Evolutionary conservation across 108 stramenopile species (phyloP).

Genomic region (Schizochytrium sp.): DNA sequence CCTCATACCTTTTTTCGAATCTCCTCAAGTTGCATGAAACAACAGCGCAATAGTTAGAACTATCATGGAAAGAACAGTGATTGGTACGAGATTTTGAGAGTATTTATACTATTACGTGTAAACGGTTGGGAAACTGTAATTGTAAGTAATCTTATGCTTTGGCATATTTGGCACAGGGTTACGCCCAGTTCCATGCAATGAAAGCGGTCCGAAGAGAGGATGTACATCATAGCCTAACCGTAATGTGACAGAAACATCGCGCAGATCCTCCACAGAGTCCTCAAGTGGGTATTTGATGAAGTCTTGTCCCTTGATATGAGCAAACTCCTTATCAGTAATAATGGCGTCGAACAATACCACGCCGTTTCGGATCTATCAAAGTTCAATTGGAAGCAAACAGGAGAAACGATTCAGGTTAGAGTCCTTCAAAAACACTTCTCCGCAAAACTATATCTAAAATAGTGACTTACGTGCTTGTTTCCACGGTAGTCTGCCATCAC

Average conservation of each 20-base stretch:
- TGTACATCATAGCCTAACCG: conserved; percentile 49
- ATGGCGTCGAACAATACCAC: conserved; percentile 34
- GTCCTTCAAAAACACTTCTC: not conserved
- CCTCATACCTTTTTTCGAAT: no score
- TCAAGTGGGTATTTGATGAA: conserved; percentile 47
- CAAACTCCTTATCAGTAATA: conserved; percentile 4
- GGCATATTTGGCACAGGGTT: not conserved
- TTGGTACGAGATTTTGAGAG: no score
- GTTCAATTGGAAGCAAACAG: not conserved
- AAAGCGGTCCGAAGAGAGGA: conserved; percentile 25
- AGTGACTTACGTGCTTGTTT: conserved; percentile 9
- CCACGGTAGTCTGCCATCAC: conserved; percentile 51
- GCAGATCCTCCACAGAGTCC: conserved; percentile 30
- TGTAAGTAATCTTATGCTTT: not conserved
- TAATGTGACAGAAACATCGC: conserved; percentile 6
- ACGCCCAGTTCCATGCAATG: conserved; percentile 21
- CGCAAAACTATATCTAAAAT: no score
- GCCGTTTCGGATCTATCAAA: not conserved
- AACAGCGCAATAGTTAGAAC: no score
- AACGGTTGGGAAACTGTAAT: conserved; percentile 60
- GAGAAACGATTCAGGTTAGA: not conserved
- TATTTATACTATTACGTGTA: not conserved
- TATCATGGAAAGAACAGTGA: no score
- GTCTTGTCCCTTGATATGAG: conserved; percentile 11
- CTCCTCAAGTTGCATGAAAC: no score